These are phyloP conservation scores for Talaromyces proteolyticus DNA, from an alignment of 495 filamentous ascomycete species.

Conservation along the genomic window DNA sequence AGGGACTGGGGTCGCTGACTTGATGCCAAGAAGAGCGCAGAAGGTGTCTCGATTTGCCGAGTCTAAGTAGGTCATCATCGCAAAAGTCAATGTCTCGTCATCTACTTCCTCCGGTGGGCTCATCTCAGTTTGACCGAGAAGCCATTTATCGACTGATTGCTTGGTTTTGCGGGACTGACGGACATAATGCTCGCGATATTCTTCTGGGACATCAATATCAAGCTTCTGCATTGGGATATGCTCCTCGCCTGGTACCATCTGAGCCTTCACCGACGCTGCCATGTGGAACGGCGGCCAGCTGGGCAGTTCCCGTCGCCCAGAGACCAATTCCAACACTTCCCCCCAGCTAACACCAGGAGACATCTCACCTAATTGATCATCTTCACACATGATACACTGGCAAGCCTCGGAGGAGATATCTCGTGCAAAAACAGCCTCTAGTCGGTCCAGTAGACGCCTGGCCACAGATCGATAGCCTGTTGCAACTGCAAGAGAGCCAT, in stretches of 20 bases:
- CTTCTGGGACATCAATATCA: constrained; percentile 86
- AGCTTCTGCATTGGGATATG: constrained; percentile 71
- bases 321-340: constrained; percentile 88
- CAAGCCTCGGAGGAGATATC: constrained; percentile 83
- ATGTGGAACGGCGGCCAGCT: constrained; percentile 83
- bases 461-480: constrained; percentile 94
- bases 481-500: constrained; percentile 88
- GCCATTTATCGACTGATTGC: constrained; percentile 78
- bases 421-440: constrained; percentile 89
- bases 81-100: constrained; percentile 87
- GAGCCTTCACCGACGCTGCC: constrained; percentile 38
- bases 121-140: constrained; percentile 65
- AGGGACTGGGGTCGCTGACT: constrained; percentile 40
- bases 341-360: constrained; percentile 87
- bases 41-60: constrained; percentile 69
- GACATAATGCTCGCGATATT: constrained; percentile 83
- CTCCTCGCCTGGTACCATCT: constrained; percentile 48
- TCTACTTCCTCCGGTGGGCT: constrained; percentile 80
- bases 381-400: constrained; percentile 71
- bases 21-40: constrained; percentile 68
- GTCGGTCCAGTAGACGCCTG: constrained; percentile 82
- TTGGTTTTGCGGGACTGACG: constrained; percentile 84
- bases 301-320: constrained; percentile 78
- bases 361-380: constrained; percentile 43
- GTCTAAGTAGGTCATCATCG: constrained; percentile 83